Evolutionary conservation across 2,329 filamentous ascomycete species (phyloP).

Genomic region (Drechslera avenae): DNA sequence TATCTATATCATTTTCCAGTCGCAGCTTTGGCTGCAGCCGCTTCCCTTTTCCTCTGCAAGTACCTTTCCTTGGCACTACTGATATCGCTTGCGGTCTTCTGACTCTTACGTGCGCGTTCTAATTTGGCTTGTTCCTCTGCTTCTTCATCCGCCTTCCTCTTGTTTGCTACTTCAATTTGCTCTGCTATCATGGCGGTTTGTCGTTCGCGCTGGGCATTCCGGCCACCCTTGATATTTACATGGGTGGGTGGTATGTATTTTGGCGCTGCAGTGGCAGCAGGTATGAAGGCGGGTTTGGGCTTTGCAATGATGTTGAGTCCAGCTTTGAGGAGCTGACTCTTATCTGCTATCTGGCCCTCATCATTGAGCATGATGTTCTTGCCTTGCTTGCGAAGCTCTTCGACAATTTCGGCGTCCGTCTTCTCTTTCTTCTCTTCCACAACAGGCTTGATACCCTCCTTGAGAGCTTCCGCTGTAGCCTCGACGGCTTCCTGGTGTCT

Average conservation of each 20-base stretch:
- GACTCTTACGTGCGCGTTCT: slow-evolving; percentile 72
- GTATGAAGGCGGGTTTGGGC: slow-evolving; percentile 56
- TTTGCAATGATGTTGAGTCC: slow-evolving; percentile 74
- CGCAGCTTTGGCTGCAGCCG: slow-evolving; percentile 72
- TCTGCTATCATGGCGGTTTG: slow-evolving; percentile 80
- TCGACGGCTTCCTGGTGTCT: slow-evolving; percentile 72
- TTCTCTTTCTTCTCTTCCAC: slow-evolving; percentile 42
- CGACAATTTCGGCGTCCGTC: slow-evolving; percentile 67
- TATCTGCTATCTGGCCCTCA: slow-evolving; percentile 82
- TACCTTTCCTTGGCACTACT: slow-evolving; percentile 80
- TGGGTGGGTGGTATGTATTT: slow-evolving; percentile 8
- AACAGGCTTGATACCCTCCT: slow-evolving; percentile 41
- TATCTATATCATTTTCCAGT: slow-evolving; percentile 16
- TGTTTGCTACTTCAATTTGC: slow-evolving; percentile 74
- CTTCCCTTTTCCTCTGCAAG: slow-evolving; percentile 75
- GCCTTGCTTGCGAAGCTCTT: slow-evolving; percentile 68
- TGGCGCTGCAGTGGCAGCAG: slow-evolving; percentile 18
- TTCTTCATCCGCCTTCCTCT: slow-evolving; percentile 71
- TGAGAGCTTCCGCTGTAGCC: slow-evolving; percentile 59
- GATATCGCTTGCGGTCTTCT: slow-evolving; percentile 78
- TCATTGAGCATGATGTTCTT: slow-evolving; percentile 75
- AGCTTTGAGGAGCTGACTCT: slow-evolving; percentile 75
- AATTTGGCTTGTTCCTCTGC: slow-evolving; percentile 68
- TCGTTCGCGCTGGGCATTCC: slow-evolving; percentile 72
- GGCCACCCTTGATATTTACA: slow-evolving; percentile 46